A percentile compares a stretch with the other conserved stretches of the same genome.
Conservation (phyloP, 495 filamentous ascomycete genomes). For the Penicillium coprophilum region DNA sequence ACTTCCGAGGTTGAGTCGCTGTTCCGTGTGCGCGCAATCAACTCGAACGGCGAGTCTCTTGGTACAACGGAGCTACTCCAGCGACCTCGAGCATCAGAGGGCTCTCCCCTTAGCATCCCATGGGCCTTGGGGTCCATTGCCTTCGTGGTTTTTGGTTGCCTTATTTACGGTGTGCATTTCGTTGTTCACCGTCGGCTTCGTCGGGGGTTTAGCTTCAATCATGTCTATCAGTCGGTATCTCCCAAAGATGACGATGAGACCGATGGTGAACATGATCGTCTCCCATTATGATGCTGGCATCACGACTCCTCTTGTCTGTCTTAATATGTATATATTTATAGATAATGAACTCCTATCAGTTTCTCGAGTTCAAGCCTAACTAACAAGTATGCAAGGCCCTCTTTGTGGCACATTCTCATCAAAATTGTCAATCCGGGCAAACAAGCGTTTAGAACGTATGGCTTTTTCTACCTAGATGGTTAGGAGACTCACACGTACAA, state of each 20-base stretch:
- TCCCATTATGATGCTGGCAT: constrained; percentile 22
- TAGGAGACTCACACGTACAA: too few species aligned
- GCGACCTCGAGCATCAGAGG: neutral
- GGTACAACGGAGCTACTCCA: constrained; percentile 17
- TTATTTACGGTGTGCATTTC: constrained; percentile 17
- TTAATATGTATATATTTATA: neutral
- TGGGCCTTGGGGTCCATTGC: constrained; percentile 13
- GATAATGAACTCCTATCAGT: neutral
- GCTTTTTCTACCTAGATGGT: too few species aligned
- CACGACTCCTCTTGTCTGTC: constrained; percentile 13
- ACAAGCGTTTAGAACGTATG: too few species aligned
- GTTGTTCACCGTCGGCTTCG: constrained; percentile 11
- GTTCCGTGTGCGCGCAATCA: constrained; percentile 22
- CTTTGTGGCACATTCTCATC: too few species aligned
- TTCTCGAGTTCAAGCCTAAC: too few species aligned
- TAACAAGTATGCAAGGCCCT: too few species aligned
- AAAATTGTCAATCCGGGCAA: too few species aligned
- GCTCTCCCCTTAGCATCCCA: neutral
- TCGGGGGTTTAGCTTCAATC: neutral
- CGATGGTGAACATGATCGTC: constrained; percentile 10
- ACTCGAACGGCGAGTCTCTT: constrained; percentile 17
- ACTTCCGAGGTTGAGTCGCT: constrained; percentile 11
- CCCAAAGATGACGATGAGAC: constrained; percentile 20
- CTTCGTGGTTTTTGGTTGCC: constrained; percentile 15
- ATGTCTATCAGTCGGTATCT: constrained; percentile 18